Evolutionary conservation across 106 monocot species (phyloP).

Genomic region (Ottelia alismoides): DNA sequence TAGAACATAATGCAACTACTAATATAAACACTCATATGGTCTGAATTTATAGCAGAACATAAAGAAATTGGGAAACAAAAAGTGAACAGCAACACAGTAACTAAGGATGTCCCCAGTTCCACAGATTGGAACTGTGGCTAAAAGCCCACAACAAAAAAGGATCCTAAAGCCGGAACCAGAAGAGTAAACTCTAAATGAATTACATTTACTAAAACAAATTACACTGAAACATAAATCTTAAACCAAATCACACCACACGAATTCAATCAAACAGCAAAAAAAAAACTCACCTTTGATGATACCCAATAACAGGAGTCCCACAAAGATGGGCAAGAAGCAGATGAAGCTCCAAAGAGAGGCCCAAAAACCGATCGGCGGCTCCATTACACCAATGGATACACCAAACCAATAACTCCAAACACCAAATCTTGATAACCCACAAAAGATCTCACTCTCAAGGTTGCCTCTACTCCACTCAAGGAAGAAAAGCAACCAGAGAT

Average conservation of each 20-base stretch:
- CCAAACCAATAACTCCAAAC: neutral
- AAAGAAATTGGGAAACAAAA: too few relatives aligned
- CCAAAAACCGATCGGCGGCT: slow-evolving; percentile 48
- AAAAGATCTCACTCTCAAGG: neutral
- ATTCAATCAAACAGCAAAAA: neutral
- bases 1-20: too few relatives aligned
- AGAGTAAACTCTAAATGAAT: neutral
- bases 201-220: too few relatives aligned
- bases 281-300: slow-evolving; percentile 47
- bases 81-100: neutral
- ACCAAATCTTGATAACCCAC: neutral
- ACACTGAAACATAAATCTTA: neutral
- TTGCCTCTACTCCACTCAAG: slow-evolving; percentile 13
- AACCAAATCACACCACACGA: neutral
- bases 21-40: too few relatives aligned
- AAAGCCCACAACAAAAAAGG: neutral
- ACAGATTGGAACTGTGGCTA: neutral
- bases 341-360: slow-evolving; percentile 47
- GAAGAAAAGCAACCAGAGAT: neutral
- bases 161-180: neutral
- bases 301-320: slow-evolving; percentile 53
- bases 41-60: too few relatives aligned
- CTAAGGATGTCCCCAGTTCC: neutral
- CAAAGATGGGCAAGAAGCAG: slow-evolving; percentile 61
- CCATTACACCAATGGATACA: slow-evolving; percentile 29